Conservation (phyloP, 2,329 filamentous ascomycete species). For the Arachnopeziza araneosa region DNA sequence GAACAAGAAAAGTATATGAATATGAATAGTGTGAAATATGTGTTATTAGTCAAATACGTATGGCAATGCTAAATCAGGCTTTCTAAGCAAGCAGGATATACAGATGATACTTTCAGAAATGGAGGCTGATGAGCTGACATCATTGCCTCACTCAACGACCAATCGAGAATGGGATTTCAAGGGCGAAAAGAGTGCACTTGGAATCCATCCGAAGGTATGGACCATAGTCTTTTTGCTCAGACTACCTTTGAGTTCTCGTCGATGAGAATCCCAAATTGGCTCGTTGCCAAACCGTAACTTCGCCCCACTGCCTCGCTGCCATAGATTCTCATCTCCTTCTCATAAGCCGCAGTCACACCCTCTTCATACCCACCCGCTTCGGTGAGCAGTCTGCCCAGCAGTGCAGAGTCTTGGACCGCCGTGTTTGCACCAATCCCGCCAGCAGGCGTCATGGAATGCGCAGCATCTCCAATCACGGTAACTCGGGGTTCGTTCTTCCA, state of each 20-base stretch:
- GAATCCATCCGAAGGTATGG: too few relatives aligned
- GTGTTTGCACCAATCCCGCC: slow-evolving; percentile 21
- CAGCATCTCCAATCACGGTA: slow-evolving; percentile 30
- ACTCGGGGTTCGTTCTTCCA: slow-evolving; percentile 46
- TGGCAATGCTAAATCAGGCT: too few relatives aligned
- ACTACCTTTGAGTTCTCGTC: slow-evolving; percentile 35
- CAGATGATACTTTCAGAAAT: too few relatives aligned
- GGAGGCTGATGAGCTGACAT: too few relatives aligned
- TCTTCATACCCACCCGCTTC: slow-evolving; percentile 49
- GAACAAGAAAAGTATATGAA: too few relatives aligned
- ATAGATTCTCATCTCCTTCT: slow-evolving; percentile 57
- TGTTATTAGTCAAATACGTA: too few relatives aligned
- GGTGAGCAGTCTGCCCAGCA: slow-evolving; percentile 45
- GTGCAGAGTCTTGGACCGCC: slow-evolving; percentile 37
- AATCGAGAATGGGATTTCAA: too few relatives aligned
- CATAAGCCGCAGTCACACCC: slow-evolving; percentile 51
- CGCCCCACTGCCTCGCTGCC: slow-evolving; percentile 47
- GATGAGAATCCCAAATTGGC: slow-evolving; percentile 41
- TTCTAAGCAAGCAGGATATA: too few relatives aligned
- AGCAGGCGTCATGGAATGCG: slow-evolving; percentile 29
- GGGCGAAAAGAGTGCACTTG: too few relatives aligned
- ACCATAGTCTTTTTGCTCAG: neutral
- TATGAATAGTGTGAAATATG: too few relatives aligned
- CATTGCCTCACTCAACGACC: too few relatives aligned
- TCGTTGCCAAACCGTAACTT: slow-evolving; percentile 46